phyloP scores from a whole-genome alignment of 2,329 filamentous ascomycete genomes.

The Sclerotinia nivalis region DNA sequence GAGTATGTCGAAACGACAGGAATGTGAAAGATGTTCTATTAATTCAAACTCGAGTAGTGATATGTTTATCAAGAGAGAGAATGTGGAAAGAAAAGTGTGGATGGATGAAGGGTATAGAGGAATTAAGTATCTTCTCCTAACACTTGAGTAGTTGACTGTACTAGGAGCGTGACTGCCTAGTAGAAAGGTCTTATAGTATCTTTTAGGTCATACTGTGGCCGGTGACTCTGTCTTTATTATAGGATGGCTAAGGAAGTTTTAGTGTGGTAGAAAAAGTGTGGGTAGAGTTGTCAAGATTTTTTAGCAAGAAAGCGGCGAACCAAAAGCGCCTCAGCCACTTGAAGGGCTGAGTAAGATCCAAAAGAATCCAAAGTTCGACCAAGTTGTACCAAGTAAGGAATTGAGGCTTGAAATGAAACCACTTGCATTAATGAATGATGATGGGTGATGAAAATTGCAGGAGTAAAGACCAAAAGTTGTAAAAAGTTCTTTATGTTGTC shows the following conservation, averaged over 20 bases:
- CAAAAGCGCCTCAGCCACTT: slow-evolving; percentile 23
- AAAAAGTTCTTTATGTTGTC: not conserved
- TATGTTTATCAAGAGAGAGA: slow-evolving; percentile 19
- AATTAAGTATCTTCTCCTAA: slow-evolving; percentile 23
- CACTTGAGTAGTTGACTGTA: slow-evolving; percentile 17
- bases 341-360: slow-evolving; percentile 22
- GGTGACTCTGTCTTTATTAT: slow-evolving; percentile 15
- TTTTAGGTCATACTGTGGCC: slow-evolving; percentile 18
- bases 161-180: slow-evolving; percentile 23
- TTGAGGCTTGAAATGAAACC: slow-evolving; percentile 10
- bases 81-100: slow-evolving; percentile 4
- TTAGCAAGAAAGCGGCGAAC: slow-evolving; percentile 7
- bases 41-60: slow-evolving; percentile 7
- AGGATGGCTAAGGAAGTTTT: not conserved
- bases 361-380: not conserved
- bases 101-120: slow-evolving; percentile 13
- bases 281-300: not conserved
- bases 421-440: not conserved
- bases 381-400: slow-evolving; percentile 1
- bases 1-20: slow-evolving; percentile 11
- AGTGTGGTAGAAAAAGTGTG: slow-evolving; percentile 12
- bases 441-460: slow-evolving; percentile 3
- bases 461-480: not conserved
- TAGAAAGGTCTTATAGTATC: slow-evolving; percentile 6
- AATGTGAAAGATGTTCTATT: slow-evolving; percentile 16